A percentile compares a stretch with the other conserved stretches of the same genome.
Evolutionary conservation across 2,329 filamentous ascomycete species (phyloP).

Genomic region (Stachybotrys echinatus): DNA sequence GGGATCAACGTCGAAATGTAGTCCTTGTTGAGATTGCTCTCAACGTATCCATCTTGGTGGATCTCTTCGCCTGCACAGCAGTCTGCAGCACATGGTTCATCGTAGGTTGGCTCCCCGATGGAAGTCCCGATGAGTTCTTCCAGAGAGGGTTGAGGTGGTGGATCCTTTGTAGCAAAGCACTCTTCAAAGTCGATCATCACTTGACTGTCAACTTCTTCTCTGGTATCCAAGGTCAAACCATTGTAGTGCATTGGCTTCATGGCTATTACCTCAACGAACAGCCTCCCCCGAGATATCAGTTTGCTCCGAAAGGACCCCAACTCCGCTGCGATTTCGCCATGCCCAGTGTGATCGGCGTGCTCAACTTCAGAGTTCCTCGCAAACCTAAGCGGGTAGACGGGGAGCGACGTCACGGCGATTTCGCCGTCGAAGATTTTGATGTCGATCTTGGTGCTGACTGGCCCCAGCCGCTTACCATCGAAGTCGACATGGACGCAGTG

Average conservation of each 20-base stretch:
- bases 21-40: slow-evolving; percentile 3
- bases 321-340: too few species aligned
- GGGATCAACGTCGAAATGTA: slow-evolving; percentile 2
- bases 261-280: slow-evolving; percentile 10
- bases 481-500: slow-evolving; percentile 22
- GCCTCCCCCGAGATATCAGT: slow-evolving; percentile 13
- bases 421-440: slow-evolving; percentile 19
- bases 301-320: slow-evolving; percentile 5
- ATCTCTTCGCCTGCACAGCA: slow-evolving; percentile 1
- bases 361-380: not conserved
- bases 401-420: slow-evolving; percentile 13
- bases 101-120: too few species aligned
- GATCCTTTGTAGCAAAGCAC: slow-evolving; percentile 10
- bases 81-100: not conserved
- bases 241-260: slow-evolving; percentile 21
- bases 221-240: slow-evolving; percentile 13
- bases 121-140: not conserved
- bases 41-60: slow-evolving; percentile 4
- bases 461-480: slow-evolving; percentile 21
- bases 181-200: slow-evolving; percentile 24
- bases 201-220: slow-evolving; percentile 23
- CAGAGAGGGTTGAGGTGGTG: not conserved
- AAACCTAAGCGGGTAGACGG: slow-evolving; percentile 18
- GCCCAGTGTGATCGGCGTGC: too few species aligned
- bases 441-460: slow-evolving; percentile 13